Base-by-base conservation (phyloP, 768 basidiomycete species). In the Russula brevipes region DNA sequence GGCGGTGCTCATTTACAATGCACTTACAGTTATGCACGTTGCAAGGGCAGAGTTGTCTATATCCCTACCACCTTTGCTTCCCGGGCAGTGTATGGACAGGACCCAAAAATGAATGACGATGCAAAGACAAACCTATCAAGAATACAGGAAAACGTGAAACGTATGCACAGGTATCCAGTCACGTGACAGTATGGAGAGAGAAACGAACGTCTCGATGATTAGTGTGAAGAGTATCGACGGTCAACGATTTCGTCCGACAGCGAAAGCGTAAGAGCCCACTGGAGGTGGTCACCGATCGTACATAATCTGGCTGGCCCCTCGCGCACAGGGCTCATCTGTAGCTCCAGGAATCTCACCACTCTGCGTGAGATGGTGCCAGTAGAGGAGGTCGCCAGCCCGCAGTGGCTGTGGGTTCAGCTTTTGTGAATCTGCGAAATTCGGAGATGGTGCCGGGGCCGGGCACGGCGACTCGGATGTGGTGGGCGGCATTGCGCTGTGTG, bases 291-390 rank as follows among this genome's bases (percentile, higher is more conserved):
- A 68, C 59, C 65, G 67, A 51, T 63, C 67, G 8, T 51, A 58
- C n/a, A 51, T 7, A 36, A 19, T n/a, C 17, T 47, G 14, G 33
- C 19, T 53, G 6, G 39, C 36, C 24, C 38, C 67, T 38, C 84
- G 75, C 16, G 88, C 85, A 33, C 85, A 81, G 42, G 77, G 70
- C 72, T 89, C 84, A 64, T 90, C 84, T 55, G 72, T 73, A 10
- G 87, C 85, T 33, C 81, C 85, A 45, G 87, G 84, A 62, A 89
- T 87, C 73, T 91, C 89, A 12, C 89, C 89, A 63, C 79, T 81
- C 66, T 82, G 83, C 53, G 79, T 73, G 62, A 91, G 84, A 67
- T 90, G 85, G 71, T 91, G 88, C 89, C 89, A 91, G 70, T 80
- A 88, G 17, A 91, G 75, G 10, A 83, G 70, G 64, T 89, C 87